Conservation (phyloP, 164 flowering plant genomes). For the Litsea cubeba region DNA sequence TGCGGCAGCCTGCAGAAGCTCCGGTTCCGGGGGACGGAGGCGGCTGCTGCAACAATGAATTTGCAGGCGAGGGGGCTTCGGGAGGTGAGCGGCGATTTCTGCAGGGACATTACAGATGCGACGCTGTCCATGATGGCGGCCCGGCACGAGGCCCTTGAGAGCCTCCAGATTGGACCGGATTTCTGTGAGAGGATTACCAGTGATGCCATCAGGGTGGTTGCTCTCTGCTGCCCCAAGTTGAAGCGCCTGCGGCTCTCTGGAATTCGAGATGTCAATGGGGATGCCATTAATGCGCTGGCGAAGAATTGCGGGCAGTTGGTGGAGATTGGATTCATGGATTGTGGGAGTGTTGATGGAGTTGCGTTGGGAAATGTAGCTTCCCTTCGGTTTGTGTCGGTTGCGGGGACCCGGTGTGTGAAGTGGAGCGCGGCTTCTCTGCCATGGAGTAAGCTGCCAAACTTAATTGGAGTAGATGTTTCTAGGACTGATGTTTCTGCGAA, state of each 20-base stretch:
- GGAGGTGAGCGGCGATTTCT: constrained; percentile 82
- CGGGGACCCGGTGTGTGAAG: constrained; percentile 69
- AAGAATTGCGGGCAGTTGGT: constrained; percentile 60
- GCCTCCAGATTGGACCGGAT: constrained; percentile 92
- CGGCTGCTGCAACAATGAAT: constrained; percentile 70
- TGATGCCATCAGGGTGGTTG: constrained; percentile 76
- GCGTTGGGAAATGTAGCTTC: constrained; percentile 66
- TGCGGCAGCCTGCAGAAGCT: constrained; percentile 66
- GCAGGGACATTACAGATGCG: constrained; percentile 81
- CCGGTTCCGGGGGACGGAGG: constrained; percentile 84
- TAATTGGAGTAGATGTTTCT: constrained; percentile 81
- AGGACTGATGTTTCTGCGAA: constrained; percentile 64
- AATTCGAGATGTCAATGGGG: constrained; percentile 61
- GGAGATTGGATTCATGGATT: constrained; percentile 86
- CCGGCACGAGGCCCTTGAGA: constrained; percentile 76
- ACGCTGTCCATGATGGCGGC: constrained; percentile 85
- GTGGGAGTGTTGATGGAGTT: constrained; percentile 55
- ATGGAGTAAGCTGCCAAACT: constrained; percentile 72
- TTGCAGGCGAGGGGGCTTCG: constrained; percentile 62
- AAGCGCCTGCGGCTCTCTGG: constrained; percentile 83
- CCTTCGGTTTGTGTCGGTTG: constrained; percentile 71
- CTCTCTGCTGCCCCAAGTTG: constrained; percentile 74
- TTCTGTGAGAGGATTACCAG: constrained; percentile 78
- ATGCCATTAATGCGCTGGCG: constrained; percentile 71
- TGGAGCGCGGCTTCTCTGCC: constrained; percentile 56